Percentiles rank a stretch among this genome's conserved stretches.
phyloP scores from a whole-genome alignment of 306 rosid genomes.

The Lablab purpureus region DNA sequence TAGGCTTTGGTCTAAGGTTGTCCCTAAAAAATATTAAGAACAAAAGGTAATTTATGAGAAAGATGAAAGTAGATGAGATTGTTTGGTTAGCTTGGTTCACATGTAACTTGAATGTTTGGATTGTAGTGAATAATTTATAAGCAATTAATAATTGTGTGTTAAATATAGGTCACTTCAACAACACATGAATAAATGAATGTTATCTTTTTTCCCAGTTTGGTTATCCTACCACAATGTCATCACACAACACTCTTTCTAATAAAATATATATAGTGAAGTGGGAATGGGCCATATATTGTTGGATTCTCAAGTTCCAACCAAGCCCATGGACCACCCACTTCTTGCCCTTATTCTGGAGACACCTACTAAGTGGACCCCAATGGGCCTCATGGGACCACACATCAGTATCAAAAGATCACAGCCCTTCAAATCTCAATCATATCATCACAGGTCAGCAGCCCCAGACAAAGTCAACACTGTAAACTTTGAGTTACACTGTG shows the following conservation, averaged over 20 bases:
- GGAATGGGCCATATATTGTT: conserved; percentile 28
- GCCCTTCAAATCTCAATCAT: conserved; percentile 1
- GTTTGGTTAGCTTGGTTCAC: conserved; percentile 40
- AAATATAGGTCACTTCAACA: conserved; percentile 6
- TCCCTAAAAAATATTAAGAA: conserved; percentile 11
- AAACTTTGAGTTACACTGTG: neutral
- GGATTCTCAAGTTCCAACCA: conserved; percentile 16
- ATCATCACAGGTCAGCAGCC: neutral
- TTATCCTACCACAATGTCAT: conserved; percentile 12
- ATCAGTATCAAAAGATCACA: conserved; percentile 10
- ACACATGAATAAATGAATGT: conserved; percentile 31
- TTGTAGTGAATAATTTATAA: conserved; percentile 24
- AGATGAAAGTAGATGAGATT: neutral
- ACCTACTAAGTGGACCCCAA: conserved; percentile 38
- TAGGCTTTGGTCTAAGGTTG: neutral
- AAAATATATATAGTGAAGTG: neutral
- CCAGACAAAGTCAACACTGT: conserved; percentile 17
- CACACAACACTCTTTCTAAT: conserved; percentile 11
- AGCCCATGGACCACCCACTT: conserved; percentile 39
- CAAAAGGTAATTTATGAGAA: conserved; percentile 18
- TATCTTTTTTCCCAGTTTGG: conserved; percentile 29
- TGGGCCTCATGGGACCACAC: neutral
- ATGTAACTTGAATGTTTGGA: conserved; percentile 47
- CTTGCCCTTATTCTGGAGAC: conserved; percentile 39
- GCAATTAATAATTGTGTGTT: neutral